These are phyloP conservation scores for Cystobasidium ongulense DNA, from an alignment of 768 basidiomycete genomes.

Conservation along the genomic window DNA sequence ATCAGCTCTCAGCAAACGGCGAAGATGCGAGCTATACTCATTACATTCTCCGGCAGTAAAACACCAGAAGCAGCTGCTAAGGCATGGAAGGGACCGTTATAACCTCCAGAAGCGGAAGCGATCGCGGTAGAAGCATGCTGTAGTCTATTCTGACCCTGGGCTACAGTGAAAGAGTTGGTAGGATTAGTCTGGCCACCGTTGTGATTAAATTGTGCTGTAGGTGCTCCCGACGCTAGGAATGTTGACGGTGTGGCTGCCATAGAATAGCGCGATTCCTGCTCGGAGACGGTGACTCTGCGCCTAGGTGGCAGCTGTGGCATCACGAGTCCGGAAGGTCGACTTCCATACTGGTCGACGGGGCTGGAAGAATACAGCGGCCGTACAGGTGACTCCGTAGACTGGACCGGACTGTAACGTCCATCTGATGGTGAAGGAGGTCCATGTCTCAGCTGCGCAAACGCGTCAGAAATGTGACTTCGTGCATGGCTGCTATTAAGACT, in stretches of 20 bases:
- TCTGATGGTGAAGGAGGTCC: background rate
- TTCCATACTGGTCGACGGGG: background rate
- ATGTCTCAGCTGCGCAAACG: background rate
- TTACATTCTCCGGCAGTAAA: conserved; percentile 2
- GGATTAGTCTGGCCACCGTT: too few relatives aligned
- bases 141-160: too few relatives aligned
- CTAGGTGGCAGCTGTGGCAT: background rate
- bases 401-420: background rate
- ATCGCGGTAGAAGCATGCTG: background rate
- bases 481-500: background rate
- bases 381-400: background rate
- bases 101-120: background rate
- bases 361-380: background rate
- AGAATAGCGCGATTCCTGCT: background rate
- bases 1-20: background rate
- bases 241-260: background rate
- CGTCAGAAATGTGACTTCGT: background rate
- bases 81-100: conserved; percentile 12
- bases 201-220: too few relatives aligned
- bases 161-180: too few relatives aligned
- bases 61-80: conserved; percentile 20
- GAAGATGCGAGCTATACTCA: background rate
- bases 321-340: background rate
- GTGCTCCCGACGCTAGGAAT: too few relatives aligned
- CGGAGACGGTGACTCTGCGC: background rate